Conservation (phyloP, 73 alveolate genomes). For the Paramecium tetraurelia region DNA sequence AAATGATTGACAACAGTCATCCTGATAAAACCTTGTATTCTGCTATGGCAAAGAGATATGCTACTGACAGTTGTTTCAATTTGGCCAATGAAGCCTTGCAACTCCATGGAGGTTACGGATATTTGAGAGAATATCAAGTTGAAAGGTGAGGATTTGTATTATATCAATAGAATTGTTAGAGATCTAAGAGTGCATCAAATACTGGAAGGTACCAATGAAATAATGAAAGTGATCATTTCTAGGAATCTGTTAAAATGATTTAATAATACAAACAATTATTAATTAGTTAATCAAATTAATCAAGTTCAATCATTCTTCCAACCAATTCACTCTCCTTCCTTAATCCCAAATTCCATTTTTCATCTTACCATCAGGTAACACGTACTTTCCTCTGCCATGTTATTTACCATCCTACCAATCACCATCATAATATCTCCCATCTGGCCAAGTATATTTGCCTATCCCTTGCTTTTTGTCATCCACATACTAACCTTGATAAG, state of each 20-base stretch:
- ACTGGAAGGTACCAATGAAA: slow-evolving; percentile 90
- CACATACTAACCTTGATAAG: slow-evolving; percentile 78
- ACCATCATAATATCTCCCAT: slow-evolving; percentile 52
- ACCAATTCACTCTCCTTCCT: slow-evolving; percentile 32
- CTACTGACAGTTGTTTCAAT: slow-evolving; percentile 83
- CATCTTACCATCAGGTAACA: slow-evolving; percentile 37
- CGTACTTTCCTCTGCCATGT: slow-evolving; percentile 52
- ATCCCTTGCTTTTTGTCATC: slow-evolving; percentile 33
- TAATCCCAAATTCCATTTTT: slow-evolving; percentile 38
- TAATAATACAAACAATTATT: background rate
- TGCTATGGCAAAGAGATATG: slow-evolving; percentile 89
- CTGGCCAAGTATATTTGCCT: slow-evolving; percentile 51
- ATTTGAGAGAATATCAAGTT: slow-evolving; percentile 74
- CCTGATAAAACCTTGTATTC: slow-evolving; percentile 70
- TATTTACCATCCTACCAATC: slow-evolving; percentile 51
- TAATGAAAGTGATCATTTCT: slow-evolving; percentile 83
- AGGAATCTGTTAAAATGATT: slow-evolving; percentile 66
- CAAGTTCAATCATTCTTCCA: background rate
- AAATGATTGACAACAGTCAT: slow-evolving; percentile 63
- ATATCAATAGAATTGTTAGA: slow-evolving; percentile 65
- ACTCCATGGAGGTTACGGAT: slow-evolving; percentile 92
- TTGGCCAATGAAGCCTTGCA: slow-evolving; percentile 78
- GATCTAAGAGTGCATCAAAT: slow-evolving; percentile 87
- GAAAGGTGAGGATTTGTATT: slow-evolving; percentile 60
- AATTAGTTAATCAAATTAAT: background rate